phyloP scores from a whole-genome alignment of 2,329 filamentous ascomycete species.

The Beauveria sp. region DNA sequence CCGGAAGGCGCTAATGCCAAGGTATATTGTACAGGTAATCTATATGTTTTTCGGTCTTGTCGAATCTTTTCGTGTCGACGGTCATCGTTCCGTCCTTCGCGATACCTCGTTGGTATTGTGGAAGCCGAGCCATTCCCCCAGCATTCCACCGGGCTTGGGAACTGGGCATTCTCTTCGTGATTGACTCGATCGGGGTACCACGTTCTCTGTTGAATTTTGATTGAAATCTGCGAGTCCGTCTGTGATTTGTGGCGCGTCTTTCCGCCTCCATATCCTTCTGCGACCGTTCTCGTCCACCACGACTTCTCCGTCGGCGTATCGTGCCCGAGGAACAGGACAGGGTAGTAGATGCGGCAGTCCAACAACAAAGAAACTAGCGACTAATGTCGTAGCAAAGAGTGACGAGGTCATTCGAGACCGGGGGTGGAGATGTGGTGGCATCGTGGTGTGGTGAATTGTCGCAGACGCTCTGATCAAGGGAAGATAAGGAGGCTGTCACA shows the following conservation, averaged over 20 bases:
- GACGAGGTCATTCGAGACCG: slow-evolving; percentile 89
- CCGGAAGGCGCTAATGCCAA: not conserved
- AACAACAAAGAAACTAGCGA: slow-evolving; percentile 87
- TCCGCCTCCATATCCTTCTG: slow-evolving; percentile 37
- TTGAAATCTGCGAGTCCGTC: slow-evolving; percentile 43
- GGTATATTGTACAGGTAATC: slow-evolving; percentile 9
- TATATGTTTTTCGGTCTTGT: not conserved
- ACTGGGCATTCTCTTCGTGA: slow-evolving; percentile 73
- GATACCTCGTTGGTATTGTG: slow-evolving; percentile 29
- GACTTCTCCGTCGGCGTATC: slow-evolving; percentile 63
- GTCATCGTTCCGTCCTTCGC: slow-evolving; percentile 20
- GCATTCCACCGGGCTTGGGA: slow-evolving; percentile 75
- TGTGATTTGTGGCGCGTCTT: slow-evolving; percentile 30
- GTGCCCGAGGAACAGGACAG: slow-evolving; percentile 73
- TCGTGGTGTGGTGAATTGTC: slow-evolving; percentile 31
- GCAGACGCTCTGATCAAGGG: not conserved
- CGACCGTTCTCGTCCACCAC: slow-evolving; percentile 38
- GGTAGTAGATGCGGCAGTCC: slow-evolving; percentile 83
- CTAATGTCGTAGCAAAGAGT: slow-evolving; percentile 87
- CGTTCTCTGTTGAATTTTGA: slow-evolving; percentile 21
- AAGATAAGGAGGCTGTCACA: not conserved
- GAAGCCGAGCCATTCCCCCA: slow-evolving; percentile 71
- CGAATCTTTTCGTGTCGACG: not conserved
- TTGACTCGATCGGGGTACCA: slow-evolving; percentile 32
- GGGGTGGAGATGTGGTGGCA: slow-evolving; percentile 87